Base-by-base conservation (phyloP, 768 basidiomycete genomes). In the Pholiota microspora region DNA sequence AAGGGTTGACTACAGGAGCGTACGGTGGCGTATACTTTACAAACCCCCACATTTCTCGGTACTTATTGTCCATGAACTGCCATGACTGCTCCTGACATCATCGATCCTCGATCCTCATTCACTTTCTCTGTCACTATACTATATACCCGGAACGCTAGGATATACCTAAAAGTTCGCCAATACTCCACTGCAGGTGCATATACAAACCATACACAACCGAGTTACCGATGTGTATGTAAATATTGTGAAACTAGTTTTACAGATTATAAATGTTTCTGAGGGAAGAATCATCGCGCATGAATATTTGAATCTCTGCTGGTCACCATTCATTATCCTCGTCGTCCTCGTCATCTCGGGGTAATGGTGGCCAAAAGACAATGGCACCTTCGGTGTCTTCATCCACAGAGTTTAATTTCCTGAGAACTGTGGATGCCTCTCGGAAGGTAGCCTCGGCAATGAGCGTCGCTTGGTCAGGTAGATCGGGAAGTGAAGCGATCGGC, bases 381-480 rank as follows among this genome's bases (percentile, higher is more conserved):
- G 69, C 62, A 9, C 59, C 66, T 13, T 53, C 63, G 4, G 55
- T 65, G 4, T 60, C 64, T 2, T 48, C 49, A 4, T 53, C 49
- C 15, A 42, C 48, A 9, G 40, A 27, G n/a, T 54, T 46, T 24
- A 31, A 27, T 10, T 36, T 53, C n/a, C 58, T 60, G 25, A 71
- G 60, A 45, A 58, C 28, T 46, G 55, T 58, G 1, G 64, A 48
- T 8, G 67, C 67, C 25, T 62, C 57, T 27, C 45, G 57, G 47
- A 66, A 73, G 1, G 64, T 59, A 2, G 56, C 57, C 55, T 90
- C 85, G 2, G 86, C 89, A 61, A 78, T 67, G 7, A 61, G 55
- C 3, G 85, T 79, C 5, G 83, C 80, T 13, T 73, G 70, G 62
- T 92, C 88, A 9, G 80, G 76, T 13, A 74, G 58, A 35, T 85